phyloP scores from a whole-genome alignment of 2,329 filamentous ascomycete species.

The Clonostachys chloroleuca region DNA sequence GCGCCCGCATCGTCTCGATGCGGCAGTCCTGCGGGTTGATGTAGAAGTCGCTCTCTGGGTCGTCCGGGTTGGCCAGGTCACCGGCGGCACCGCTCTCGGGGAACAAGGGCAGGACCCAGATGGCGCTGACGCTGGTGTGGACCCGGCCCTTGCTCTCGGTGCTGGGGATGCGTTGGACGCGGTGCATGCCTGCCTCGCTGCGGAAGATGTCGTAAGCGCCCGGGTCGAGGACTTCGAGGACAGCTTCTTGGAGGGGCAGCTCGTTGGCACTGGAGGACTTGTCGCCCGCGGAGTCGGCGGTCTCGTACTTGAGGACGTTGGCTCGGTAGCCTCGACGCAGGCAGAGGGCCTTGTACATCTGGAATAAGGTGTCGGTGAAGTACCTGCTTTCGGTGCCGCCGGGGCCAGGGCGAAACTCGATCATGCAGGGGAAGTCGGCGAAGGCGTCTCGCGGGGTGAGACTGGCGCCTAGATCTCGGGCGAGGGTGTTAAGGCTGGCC shows the following conservation, averaged over 20 bases:
- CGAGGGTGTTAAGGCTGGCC: slow-evolving; percentile 56
- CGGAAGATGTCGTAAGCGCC: slow-evolving; percentile 80
- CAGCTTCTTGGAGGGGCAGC: slow-evolving; percentile 74
- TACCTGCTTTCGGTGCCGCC: slow-evolving; percentile 88
- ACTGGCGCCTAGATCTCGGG: slow-evolving; percentile 65
- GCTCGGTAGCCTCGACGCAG: slow-evolving; percentile 60
- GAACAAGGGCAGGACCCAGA: slow-evolving; percentile 87
- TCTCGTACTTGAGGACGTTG: slow-evolving; percentile 75
- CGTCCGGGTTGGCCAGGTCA: slow-evolving; percentile 55
- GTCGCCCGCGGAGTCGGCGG: slow-evolving; percentile 58
- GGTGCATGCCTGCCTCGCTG: slow-evolving; percentile 88
- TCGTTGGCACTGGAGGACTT: slow-evolving; percentile 53
- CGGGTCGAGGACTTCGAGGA: slow-evolving; percentile 73
- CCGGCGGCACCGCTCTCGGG: slow-evolving; percentile 49
- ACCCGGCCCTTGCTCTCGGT: slow-evolving; percentile 90
- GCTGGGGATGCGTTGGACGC: slow-evolving; percentile 87
- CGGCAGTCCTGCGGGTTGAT: slow-evolving; percentile 79
- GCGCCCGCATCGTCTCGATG: slow-evolving; percentile 84
- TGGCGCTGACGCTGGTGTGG: slow-evolving; percentile 87
- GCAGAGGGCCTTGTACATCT: slow-evolving; percentile 87
- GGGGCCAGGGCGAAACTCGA: slow-evolving; percentile 89
- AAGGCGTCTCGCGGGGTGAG: slow-evolving; percentile 89
- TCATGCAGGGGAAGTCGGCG: slow-evolving; percentile 79
- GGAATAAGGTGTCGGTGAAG: slow-evolving; percentile 81
- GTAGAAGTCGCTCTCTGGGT: slow-evolving; percentile 90